Evolutionary conservation across 1,284 basidiomycete species (phyloP), one percentile per base, ranked within the genome.

Genomic region (Microbotryum intermedium): DNA sequence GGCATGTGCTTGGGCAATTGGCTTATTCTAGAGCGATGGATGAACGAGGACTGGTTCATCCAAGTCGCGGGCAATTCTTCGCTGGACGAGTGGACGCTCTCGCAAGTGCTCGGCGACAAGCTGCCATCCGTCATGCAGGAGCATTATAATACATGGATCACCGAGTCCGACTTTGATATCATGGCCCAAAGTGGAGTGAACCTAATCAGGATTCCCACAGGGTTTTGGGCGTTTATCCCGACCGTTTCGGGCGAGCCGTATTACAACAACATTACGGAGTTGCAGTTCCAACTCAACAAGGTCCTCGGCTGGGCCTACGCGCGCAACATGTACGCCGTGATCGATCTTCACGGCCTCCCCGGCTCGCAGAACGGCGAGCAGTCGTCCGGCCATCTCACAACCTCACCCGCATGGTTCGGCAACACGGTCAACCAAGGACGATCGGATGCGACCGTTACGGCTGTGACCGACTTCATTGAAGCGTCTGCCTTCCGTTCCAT

Each of bases 221-320:
- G 74, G 10, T 76, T 72, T 64, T 72, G 71, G 71, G 67, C 69
- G 2, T 70, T 72, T 46, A 72, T 72, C 46, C 61, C 66, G 11
- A 69, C 65, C 43, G 48, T 50, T 18, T 65, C 50, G 7, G 66
- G 62, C 46, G 72, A 73, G 54, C 71, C 71, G 7, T 73, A 71
- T 53, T 44, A 71, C 20, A 65, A 67, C 59, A 52, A 65, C 52
- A 52, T 48, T 50, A 61, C 62, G 26, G 51, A 67, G 13, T 65
- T 68, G 53, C 57, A 70, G 30, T 65, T 49, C 39, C 64, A 70
- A 53, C 46, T 71, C 55, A 59, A 62, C 51, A 57, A 66, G 10
- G 30, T 70, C 30, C 58, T 68, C 20, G 79, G 82, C 0, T 86
- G 85, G 71, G 85, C 85, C 1, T 72, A 76, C 64, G 61, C 63